Conservation (phyloP, 2,329 filamentous ascomycete genomes). For the Pseudogymnoascus sp. region DNA sequence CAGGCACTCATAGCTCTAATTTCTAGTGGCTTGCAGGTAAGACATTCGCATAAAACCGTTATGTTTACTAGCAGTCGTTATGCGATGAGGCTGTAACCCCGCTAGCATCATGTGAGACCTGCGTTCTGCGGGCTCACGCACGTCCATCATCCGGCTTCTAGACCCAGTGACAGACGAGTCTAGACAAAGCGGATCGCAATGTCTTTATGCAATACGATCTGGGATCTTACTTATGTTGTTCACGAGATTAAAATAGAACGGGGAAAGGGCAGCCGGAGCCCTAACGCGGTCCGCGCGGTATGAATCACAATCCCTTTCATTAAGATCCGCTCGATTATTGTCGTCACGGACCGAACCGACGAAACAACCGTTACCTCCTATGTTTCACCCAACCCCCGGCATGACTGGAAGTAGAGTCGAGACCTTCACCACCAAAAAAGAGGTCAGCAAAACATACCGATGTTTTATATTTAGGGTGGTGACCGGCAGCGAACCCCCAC, state of each 20-base stretch:
- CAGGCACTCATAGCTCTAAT: background rate
- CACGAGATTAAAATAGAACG: constrained; percentile 7
- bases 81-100: background rate
- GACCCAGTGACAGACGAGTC: constrained; percentile 5
- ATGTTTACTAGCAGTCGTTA: background rate
- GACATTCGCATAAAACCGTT: constrained; percentile 6
- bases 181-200: background rate
- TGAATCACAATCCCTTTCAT: constrained; percentile 3
- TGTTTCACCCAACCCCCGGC: background rate
- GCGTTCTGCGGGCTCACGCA: background rate
- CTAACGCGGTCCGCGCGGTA: background rate
- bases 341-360: constrained; percentile 6
- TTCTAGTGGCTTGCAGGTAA: background rate
- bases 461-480: background rate
- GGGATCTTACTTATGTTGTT: background rate
- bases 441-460: background rate
- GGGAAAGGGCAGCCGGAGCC: background rate
- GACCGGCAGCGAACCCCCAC: background rate
- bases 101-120: constrained; percentile 5
- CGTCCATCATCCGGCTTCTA: background rate
- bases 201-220: background rate
- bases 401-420: background rate
- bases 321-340: background rate
- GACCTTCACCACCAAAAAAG: background rate
- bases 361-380: background rate